Conservation (phyloP, 1,139 yeast species). For the Saccharomyces hybrid region DNA sequence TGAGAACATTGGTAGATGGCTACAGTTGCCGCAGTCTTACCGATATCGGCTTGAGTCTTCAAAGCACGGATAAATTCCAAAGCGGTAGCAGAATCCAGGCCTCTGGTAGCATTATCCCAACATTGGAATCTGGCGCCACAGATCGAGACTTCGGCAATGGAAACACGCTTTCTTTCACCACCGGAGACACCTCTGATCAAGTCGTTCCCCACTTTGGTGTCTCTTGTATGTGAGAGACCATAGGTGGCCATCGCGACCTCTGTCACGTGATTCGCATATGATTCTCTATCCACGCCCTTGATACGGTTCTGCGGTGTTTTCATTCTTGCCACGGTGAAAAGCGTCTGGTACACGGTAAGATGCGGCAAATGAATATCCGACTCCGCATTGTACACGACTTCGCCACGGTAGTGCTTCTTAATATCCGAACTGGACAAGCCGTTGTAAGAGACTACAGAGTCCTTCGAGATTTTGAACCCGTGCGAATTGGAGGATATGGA, state of each 20-base stretch:
- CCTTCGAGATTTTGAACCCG: conserved; percentile 55
- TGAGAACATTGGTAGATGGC: conserved; percentile 81
- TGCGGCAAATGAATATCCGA: conserved; percentile 67
- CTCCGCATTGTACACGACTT: conserved; percentile 67
- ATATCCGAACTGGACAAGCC: conserved; percentile 47
- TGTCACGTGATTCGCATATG: conserved; percentile 54
- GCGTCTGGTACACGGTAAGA: conserved; percentile 63
- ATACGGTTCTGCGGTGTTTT: conserved; percentile 62
- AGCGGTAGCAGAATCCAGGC: conserved; percentile 71
- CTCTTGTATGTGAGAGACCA: conserved; percentile 59
- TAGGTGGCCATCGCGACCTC: conserved; percentile 66
- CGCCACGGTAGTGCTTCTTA: conserved; percentile 50
- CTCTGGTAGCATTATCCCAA: conserved; percentile 72
- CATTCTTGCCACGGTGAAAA: conserved; percentile 54
- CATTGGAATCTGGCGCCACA: conserved; percentile 57
- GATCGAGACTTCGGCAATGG: conserved; percentile 62
- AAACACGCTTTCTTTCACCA: conserved; percentile 77
- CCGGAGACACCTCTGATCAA: conserved; percentile 74
- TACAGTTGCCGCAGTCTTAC: conserved; percentile 55
- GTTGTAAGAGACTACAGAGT: conserved; percentile 43
- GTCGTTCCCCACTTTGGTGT: conserved; percentile 64
- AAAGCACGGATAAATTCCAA: conserved; percentile 64
- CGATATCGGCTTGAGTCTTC: conserved; percentile 52
- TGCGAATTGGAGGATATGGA: conserved; percentile 64
- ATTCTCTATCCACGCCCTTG: conserved; percentile 49